phyloP scores from a whole-genome alignment of 2,329 filamentous ascomycete species.

The Verticillium longisporum region DNA sequence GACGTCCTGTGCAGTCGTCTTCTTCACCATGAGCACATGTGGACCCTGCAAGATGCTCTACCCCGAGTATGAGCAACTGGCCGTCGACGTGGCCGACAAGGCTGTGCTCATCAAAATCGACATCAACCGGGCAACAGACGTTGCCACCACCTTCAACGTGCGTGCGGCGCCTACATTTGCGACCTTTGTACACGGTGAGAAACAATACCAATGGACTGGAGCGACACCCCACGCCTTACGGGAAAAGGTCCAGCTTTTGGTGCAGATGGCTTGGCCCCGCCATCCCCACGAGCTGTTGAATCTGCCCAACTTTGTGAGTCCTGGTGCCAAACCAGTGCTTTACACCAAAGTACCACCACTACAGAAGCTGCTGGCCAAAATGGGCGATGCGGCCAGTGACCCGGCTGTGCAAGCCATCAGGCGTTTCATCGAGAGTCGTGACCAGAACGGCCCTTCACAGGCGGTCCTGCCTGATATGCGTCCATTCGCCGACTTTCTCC shows the following conservation, averaged over 20 bases:
- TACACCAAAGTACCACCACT: slow-evolving; percentile 78
- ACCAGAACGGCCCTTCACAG: slow-evolving; percentile 52
- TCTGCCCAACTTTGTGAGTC: slow-evolving; percentile 62
- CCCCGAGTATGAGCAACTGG: slow-evolving; percentile 73
- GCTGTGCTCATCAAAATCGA: slow-evolving; percentile 79
- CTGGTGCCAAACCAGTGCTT: slow-evolving; percentile 58
- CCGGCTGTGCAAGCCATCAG: slow-evolving; percentile 57
- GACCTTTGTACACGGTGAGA: slow-evolving; percentile 69
- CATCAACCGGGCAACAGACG: slow-evolving; percentile 57
- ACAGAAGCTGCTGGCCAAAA: slow-evolving; percentile 72
- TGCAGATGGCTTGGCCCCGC: slow-evolving; percentile 66
- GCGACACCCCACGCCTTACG: slow-evolving; percentile 63
- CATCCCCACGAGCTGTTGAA: slow-evolving; percentile 70
- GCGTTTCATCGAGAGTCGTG: slow-evolving; percentile 61
- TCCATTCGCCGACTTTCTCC: slow-evolving; percentile 56
- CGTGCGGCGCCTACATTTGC: slow-evolving; percentile 82
- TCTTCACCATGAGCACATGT: slow-evolving; percentile 88
- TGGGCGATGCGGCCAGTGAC: slow-evolving; percentile 56
- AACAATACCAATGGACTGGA: slow-evolving; percentile 75
- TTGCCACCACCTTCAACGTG: slow-evolving; percentile 60
- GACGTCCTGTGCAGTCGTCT: slow-evolving; percentile 69
- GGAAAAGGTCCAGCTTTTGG: slow-evolving; percentile 64
- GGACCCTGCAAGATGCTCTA: slow-evolving; percentile 79
- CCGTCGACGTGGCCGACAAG: slow-evolving; percentile 59
- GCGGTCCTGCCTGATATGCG: slow-evolving; percentile 65